Base-by-base conservation (phyloP, 495 filamentous ascomycete species). In the Trichoderma parareesei region DNA sequence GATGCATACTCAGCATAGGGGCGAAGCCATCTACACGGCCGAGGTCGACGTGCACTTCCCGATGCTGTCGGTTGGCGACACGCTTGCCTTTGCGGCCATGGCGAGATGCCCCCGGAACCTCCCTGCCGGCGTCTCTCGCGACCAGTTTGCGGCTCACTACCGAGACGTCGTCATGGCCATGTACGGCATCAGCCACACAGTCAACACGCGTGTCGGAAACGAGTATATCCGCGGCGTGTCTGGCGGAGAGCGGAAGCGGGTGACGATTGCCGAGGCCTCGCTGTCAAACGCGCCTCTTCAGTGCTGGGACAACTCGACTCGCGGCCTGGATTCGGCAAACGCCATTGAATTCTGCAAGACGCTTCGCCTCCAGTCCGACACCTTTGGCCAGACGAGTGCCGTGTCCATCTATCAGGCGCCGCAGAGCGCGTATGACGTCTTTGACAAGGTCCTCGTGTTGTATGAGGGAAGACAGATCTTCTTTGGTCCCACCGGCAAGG, bases 161-260 rank as follows among this genome's bases (percentile, higher is more conserved):
- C 76, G 77, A 5, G 73, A 81, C n/a, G 61, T 60, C 60, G 69
- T 66, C 57, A 72, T 67, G 64, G 67, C 83, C 68, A 88, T 91
- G 80, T 91, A 92, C 68, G 88, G 88, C 59, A 93, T 96, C 70
- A 79, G 69, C 43, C 91, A 95, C 70, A 93, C 90, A 0, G 81
- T 82, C 66, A 82, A 90, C 69, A 93, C 90, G 0, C 80, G 85
- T 27, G 89, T 96, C 7, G 92, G 92, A 40, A 90, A 95, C 73
- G 88, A 89, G 69, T 92, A 84, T 68, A 84, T 92, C 10, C 84
- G 91, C 16, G 86, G 87, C 53, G 84, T 86, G 0, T 87, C 85
- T 72, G 81, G 85, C n/a, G 84, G 84, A 69, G 74, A 81, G 75
- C 71, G 86, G 74, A 78, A 79, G 44, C 76, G 82, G 48, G 79